Conservation (phyloP, 2,329 filamentous ascomycete species). For the Verticillium dahliae region DNA sequence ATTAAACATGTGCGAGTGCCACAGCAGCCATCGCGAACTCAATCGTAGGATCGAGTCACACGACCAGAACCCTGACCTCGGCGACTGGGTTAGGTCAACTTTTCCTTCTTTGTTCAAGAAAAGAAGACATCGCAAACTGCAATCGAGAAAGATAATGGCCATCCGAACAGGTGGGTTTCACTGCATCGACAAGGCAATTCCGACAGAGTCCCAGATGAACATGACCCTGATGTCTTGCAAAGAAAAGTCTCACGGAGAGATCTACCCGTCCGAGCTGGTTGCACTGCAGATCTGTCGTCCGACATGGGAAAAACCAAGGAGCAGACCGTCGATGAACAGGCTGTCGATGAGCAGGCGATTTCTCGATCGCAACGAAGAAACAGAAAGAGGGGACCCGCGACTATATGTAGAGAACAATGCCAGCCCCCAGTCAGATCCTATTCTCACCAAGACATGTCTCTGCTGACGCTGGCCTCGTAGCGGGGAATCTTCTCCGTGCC, state of each 20-base stretch:
- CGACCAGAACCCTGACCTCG: background rate
- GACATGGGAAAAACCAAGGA: background rate
- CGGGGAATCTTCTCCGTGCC: background rate
- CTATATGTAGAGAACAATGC: background rate
- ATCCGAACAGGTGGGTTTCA: background rate
- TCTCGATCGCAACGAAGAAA: background rate
- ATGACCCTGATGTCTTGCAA: background rate
- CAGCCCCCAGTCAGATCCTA: background rate
- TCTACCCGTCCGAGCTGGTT: background rate
- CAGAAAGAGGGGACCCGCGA: background rate
- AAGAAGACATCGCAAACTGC: background rate
- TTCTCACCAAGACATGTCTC: background rate
- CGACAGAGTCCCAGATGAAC: background rate
- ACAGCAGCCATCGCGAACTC: background rate
- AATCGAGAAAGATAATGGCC: no score
- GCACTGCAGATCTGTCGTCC: background rate
- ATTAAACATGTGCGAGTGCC: background rate
- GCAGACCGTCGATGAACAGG: background rate
- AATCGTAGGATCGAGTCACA: background rate
- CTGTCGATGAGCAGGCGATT: background rate
- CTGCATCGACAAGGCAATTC: background rate
- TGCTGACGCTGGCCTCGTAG: background rate
- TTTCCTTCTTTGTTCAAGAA: no score
- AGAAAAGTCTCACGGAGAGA: background rate
- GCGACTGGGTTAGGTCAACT: background rate